A percentile compares a stretch with the other conserved stretches of the same genome.
Evolutionary conservation across 805 yeast genomes (phyloP).

Genomic region (Blastobotrys muscicola): DNA sequence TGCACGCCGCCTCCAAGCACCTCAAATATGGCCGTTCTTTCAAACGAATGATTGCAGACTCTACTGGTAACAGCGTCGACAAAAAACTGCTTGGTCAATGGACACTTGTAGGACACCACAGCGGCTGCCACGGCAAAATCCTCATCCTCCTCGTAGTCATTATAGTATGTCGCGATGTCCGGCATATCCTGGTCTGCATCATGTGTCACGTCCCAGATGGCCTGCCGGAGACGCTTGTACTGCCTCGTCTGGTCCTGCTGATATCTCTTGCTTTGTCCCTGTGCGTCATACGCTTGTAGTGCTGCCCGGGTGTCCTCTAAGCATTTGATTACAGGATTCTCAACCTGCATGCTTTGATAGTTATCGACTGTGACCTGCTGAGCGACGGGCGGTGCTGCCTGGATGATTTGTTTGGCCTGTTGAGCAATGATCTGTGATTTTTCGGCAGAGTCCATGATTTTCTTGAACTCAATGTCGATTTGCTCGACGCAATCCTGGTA

Average conservation of each 20-base stretch:
- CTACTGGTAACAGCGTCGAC: constrained; percentile 24
- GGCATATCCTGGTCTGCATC: constrained; percentile 16
- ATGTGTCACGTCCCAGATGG: constrained; percentile 10
- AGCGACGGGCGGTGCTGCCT: not conserved
- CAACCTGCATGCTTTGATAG: not conserved
- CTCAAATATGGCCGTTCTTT: constrained; percentile 18
- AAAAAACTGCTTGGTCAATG: constrained; percentile 19
- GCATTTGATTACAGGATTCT: not conserved
- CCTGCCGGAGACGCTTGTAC: constrained; percentile 10
- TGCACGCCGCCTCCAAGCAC: constrained; percentile 5
- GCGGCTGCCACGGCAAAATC: constrained; percentile 22
- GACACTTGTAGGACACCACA: constrained; percentile 22
- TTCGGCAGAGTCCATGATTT: not conserved
- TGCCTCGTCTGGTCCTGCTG: not conserved
- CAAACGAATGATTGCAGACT: constrained; percentile 23
- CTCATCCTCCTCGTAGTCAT: constrained; percentile 20
- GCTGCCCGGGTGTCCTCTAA: not conserved
- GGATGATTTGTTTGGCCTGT: not conserved
- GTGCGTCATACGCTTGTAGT: no score
- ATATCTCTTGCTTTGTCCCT: not conserved
- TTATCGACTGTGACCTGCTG: not conserved
- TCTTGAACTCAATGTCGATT: constrained; percentile 1
- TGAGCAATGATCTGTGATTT: not conserved
- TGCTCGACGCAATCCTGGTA: not conserved
- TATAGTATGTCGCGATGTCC: constrained; percentile 7